Conservation (phyloP, 2,329 filamentous ascomycete genomes). For the Verticillium nonalfalfae region DNA sequence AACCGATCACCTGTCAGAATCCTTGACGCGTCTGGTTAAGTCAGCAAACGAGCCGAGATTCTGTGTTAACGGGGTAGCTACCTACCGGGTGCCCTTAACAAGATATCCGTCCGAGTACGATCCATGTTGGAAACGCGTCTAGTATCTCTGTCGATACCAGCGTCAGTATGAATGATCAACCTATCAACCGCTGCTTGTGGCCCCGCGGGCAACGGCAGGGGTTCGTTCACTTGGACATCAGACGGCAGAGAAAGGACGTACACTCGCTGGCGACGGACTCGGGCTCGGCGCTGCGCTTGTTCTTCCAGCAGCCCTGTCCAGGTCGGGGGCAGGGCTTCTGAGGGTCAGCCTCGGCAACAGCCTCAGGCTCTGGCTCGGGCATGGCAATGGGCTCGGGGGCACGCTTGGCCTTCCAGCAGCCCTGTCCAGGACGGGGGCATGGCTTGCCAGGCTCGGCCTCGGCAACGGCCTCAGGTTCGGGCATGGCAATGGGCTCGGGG, state of each 20-base stretch:
- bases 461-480: background rate
- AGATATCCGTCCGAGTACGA: no score
- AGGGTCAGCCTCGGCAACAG: slow-evolving; percentile 12
- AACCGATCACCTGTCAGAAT: no score
- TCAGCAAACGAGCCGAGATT: no score
- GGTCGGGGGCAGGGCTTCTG: slow-evolving; percentile 22
- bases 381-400: slow-evolving; percentile 23
- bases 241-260: slow-evolving; percentile 17
- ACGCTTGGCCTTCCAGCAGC: slow-evolving; percentile 17
- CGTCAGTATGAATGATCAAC: no score
- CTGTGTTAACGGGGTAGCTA: no score
- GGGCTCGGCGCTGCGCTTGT: slow-evolving; percentile 27
- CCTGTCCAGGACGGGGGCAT: slow-evolving; percentile 15
- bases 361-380: slow-evolving; percentile 20
- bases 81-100: no score
- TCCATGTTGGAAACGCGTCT: no score
- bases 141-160: no score
- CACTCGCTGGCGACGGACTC: slow-evolving; percentile 19
- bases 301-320: slow-evolving; percentile 30
- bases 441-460: slow-evolving; percentile 5
- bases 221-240: slow-evolving; percentile 28
- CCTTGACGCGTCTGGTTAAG: no score
- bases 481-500: slow-evolving; percentile 24
- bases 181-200: no score
- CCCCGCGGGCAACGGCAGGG: no score